Evolutionary conservation across 352 stramenopile species (phyloP), one percentile per base, ranked within the genome.

Genomic region (Phytophthora ramorum): DNA sequence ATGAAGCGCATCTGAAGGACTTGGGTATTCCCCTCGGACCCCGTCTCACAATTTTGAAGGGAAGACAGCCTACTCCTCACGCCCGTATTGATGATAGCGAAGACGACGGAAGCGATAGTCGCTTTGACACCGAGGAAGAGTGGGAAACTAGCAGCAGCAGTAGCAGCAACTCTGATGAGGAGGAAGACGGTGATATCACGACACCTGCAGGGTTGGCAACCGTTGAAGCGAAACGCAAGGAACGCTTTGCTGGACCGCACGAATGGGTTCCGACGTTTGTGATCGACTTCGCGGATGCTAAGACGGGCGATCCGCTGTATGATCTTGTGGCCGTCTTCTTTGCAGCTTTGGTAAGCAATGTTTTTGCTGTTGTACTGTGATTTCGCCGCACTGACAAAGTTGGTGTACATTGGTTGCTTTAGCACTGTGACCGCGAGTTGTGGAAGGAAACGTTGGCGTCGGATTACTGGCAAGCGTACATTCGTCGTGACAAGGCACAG

Each of bases 201-300:
- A 76, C 51, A 5, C 45, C 59, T 12, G 44, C 49, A 12, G 60
- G 55, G 7, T 45, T 76, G 17, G 63, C 64, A 32, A 59, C 58
- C 4, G 48, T 85, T 2, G 69, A 81, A 59, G 46, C 58, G 10
- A 82, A 81, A 48, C 83, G 83, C 24, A 75, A 76, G 28, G 52
- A 60, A 24, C 75, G 74, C 28, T 93, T 90, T 45, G 24, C 80
- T 22, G 88, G 85, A 13, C 43, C 62, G 0, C 51, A 73, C 28
- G 59, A 83, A 56, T 96, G 88, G 88, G 55, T 67, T 50, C 85
- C 88, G 7, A 75, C 63, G 10, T 80, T 79, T 8, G 83, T 97
- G 56, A 94, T 97, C 59, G 90, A 97, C 57, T 96, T 96, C 63
- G 90, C 88, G 0, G 90, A 97, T 63, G 73, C 82, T 61, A 95